phyloP scores from a whole-genome alignment of 257 asterid species.

The Fraxinus anomala region DNA sequence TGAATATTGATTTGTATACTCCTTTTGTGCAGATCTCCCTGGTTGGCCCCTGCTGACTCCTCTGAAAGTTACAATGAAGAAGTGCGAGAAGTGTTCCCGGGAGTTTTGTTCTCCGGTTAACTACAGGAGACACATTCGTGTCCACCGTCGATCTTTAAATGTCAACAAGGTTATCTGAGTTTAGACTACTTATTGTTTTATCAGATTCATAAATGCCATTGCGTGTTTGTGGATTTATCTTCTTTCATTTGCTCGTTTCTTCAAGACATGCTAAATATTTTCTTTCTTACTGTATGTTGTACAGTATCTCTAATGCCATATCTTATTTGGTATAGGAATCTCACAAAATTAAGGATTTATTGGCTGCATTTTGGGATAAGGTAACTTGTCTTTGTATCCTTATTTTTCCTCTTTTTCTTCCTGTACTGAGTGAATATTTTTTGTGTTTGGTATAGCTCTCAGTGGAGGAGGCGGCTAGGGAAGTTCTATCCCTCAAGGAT shows the following conservation, averaged over 20 bases:
- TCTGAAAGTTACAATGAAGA: slow-evolving; percentile 72
- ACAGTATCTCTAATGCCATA: slow-evolving; percentile 25
- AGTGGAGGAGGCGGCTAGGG: slow-evolving; percentile 66
- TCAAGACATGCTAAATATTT: background rate
- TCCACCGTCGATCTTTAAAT: slow-evolving; percentile 83
- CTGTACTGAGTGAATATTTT: slow-evolving; percentile 11
- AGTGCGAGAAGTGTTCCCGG: slow-evolving; percentile 86
- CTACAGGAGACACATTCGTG: slow-evolving; percentile 83
- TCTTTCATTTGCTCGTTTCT: background rate
- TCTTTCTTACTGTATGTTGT: background rate
- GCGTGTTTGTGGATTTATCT: slow-evolving; percentile 14
- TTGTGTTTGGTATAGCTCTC: slow-evolving; percentile 58
- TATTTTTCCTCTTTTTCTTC: slow-evolving; percentile 25
- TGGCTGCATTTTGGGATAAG: slow-evolving; percentile 97
- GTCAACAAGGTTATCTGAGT: slow-evolving; percentile 64
- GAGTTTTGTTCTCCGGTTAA: slow-evolving; percentile 87
- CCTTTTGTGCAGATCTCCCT: slow-evolving; percentile 58
- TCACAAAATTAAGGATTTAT: slow-evolving; percentile 62
- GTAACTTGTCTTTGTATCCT: slow-evolving; percentile 40
- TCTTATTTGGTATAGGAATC: slow-evolving; percentile 61
- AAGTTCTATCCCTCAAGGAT: slow-evolving; percentile 62
- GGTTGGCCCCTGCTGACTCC: slow-evolving; percentile 93
- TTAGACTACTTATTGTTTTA: slow-evolving; percentile 19
- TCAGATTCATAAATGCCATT: slow-evolving; percentile 16
- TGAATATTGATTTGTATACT: slow-evolving; percentile 25